Conservation (phyloP, 2,329 filamentous ascomycete species). For the Penicillium sclerotiorum region DNA sequence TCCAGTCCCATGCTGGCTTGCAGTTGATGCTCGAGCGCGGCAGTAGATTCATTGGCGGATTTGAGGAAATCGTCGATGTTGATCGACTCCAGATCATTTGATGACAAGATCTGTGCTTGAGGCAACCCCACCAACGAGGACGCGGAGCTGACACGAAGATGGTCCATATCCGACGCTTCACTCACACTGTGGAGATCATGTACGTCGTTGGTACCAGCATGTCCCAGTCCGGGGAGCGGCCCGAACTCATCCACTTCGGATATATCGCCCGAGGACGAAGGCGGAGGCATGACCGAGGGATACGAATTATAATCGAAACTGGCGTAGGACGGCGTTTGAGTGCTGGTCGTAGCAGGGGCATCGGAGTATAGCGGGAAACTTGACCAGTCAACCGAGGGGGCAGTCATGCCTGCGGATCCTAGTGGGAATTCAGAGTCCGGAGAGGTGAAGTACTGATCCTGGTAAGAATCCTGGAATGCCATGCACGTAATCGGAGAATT, state of each 20-base stretch:
- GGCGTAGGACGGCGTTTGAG: constrained; percentile 49
- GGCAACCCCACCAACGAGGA: constrained; percentile 47
- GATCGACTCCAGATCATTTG: constrained; percentile 43
- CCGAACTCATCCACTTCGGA: constrained; percentile 52
- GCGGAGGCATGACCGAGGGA: constrained; percentile 41
- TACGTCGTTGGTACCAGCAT: constrained; percentile 33
- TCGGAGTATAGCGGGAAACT: constrained; percentile 48
- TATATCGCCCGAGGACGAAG: constrained; percentile 53
- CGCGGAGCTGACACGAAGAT: constrained; percentile 45
- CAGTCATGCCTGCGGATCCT: constrained; percentile 42
- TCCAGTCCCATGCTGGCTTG: constrained; percentile 42
- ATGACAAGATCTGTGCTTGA: constrained; percentile 44
- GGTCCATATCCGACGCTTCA: constrained; percentile 45
- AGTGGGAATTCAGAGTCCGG: constrained; percentile 46
- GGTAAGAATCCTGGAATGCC: constrained; percentile 42
- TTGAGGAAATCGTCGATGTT: constrained; percentile 50
- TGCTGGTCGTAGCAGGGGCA: constrained; percentile 41
- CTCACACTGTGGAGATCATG: constrained; percentile 45
- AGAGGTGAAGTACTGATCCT: constrained; percentile 46
- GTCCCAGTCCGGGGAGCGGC: constrained; percentile 34
- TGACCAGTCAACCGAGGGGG: constrained; percentile 52
- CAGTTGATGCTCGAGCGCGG: constrained; percentile 43
- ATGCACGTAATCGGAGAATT: constrained; percentile 37
- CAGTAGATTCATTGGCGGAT: constrained; percentile 44
- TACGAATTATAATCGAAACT: constrained; percentile 49